Conservation (phyloP, 306 rosid species). For the Senna siamea region DNA sequence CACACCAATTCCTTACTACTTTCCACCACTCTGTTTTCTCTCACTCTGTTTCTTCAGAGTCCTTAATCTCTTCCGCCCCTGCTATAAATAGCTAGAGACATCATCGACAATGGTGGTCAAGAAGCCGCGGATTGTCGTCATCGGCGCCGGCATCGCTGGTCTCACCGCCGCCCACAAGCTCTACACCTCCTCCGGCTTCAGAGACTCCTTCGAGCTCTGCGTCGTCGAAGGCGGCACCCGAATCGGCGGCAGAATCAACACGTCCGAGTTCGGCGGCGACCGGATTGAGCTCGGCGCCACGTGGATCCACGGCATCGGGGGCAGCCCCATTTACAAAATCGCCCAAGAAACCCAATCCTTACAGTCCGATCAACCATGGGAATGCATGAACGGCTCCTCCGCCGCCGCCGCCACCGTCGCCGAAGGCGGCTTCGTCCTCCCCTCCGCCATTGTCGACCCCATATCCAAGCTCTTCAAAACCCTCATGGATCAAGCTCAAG, state of each 20-base stretch:
- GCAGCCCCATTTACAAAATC: slow-evolving; percentile 82
- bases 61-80: too few relatives aligned
- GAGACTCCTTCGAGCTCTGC: slow-evolving; percentile 70
- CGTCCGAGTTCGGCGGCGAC: slow-evolving; percentile 91
- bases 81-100: neutral
- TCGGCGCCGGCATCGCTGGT: slow-evolving; percentile 99
- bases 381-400: slow-evolving; percentile 80
- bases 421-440: slow-evolving; percentile 73
- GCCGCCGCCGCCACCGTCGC: slow-evolving; percentile 59
- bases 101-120: slow-evolving; percentile 64
- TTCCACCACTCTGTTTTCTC: slow-evolving; percentile 14
- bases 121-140: slow-evolving; percentile 82
- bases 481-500: slow-evolving; percentile 79
- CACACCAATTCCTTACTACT: slow-evolving; percentile 40
- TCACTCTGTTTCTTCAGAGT: slow-evolving; percentile 5
- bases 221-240: slow-evolving; percentile 86
- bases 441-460: slow-evolving; percentile 63
- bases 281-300: slow-evolving; percentile 96
- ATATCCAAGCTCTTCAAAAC: slow-evolving; percentile 62
- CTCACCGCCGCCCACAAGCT: slow-evolving; percentile 92
- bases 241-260: slow-evolving; percentile 90
- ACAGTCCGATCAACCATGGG: slow-evolving; percentile 87
- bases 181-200: slow-evolving; percentile 58
- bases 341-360: slow-evolving; percentile 75
- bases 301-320: slow-evolving; percentile 97